A percentile compares a stretch with the other conserved stretches of the same genome.
Conservation (phyloP, 306 rosid genomes). For the Vachellia collinsii region DNA sequence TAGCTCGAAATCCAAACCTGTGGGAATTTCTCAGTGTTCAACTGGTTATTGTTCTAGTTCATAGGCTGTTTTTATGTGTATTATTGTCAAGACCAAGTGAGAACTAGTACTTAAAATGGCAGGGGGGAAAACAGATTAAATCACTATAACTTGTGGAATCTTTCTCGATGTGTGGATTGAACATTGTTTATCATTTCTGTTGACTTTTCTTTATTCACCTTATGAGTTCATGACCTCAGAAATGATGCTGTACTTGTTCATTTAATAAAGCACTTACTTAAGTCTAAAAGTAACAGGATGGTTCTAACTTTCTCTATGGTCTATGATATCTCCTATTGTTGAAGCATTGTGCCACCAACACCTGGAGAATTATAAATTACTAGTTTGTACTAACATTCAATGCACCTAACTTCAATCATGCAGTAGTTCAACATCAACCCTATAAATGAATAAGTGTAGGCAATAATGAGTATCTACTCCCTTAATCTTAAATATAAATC, state of each 20-base stretch:
- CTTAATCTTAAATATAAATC: no score
- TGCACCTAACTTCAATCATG: slow-evolving; percentile 26
- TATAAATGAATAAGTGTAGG: slow-evolving; percentile 25
- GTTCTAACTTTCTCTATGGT: slow-evolving; percentile 22
- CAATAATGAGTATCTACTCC: background rate
- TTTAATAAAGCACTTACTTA: slow-evolving; percentile 13
- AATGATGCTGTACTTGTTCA: slow-evolving; percentile 28
- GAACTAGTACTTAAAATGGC: slow-evolving; percentile 26
- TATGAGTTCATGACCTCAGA: slow-evolving; percentile 38
- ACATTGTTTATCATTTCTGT: slow-evolving; percentile 32
- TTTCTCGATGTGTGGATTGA: slow-evolving; percentile 32
- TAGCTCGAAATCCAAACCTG: no score
- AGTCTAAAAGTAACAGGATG: slow-evolving; percentile 22
- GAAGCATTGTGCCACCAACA: slow-evolving; percentile 31
- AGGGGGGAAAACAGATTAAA: no score
- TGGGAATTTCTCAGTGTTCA: background rate
- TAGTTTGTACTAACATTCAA: slow-evolving; percentile 31
- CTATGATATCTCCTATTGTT: slow-evolving; percentile 29
- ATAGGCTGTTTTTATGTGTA: no score
- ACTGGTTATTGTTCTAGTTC: background rate
- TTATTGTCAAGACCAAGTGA: slow-evolving; percentile 14
- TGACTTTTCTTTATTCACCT: slow-evolving; percentile 28
- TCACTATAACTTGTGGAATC: slow-evolving; percentile 45
- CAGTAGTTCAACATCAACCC: slow-evolving; percentile 39
- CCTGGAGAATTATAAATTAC: slow-evolving; percentile 36